Percentiles rank a stretch among this genome's conserved stretches.
phyloP scores from a whole-genome alignment of 495 filamentous ascomycete genomes.

The Jackrogersella multiformis region DNA sequence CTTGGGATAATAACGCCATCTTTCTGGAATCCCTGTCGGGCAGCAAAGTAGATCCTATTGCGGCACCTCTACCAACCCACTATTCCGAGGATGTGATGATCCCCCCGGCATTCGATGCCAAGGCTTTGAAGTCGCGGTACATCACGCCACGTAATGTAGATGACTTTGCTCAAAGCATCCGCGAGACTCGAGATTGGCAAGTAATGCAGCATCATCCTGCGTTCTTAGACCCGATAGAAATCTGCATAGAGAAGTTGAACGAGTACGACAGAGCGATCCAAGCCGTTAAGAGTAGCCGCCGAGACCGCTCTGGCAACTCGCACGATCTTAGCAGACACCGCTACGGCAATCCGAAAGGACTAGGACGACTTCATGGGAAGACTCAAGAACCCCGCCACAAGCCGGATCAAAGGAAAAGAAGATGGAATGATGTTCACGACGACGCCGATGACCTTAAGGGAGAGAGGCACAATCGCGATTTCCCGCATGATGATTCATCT shows the following conservation, averaged over 20 bases:
- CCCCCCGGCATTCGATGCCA: conserved; percentile 55
- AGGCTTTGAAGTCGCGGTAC: conserved; percentile 57
- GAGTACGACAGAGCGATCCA: conserved; percentile 34
- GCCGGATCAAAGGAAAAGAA: conserved; percentile 32
- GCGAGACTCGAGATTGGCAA: conserved; percentile 55
- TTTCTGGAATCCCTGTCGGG: conserved; percentile 45
- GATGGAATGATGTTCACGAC: conserved; percentile 26
- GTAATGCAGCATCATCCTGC: conserved; percentile 57
- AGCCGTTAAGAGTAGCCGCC: conserved; percentile 3
- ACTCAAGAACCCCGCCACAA: conserved; percentile 25
- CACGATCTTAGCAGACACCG: conserved; percentile 22
- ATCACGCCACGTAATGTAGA: conserved; percentile 56
- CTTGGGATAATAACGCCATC: conserved; percentile 53
- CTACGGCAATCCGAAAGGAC: conserved; percentile 12
- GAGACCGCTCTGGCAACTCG: conserved; percentile 25
- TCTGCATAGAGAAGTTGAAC: conserved; percentile 33
- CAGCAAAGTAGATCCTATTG: conserved; percentile 55
- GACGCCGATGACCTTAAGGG: background rate
- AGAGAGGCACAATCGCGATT: conserved; percentile 22
- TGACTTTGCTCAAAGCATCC: conserved; percentile 54
- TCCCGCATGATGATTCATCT: conserved; percentile 17
- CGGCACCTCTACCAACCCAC: conserved; percentile 51
- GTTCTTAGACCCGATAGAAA: conserved; percentile 46
- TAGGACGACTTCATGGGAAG: conserved; percentile 29
- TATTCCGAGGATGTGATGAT: conserved; percentile 57